phyloP scores from a whole-genome alignment of 495 filamentous ascomycete species.

The Letharia lupina region DNA sequence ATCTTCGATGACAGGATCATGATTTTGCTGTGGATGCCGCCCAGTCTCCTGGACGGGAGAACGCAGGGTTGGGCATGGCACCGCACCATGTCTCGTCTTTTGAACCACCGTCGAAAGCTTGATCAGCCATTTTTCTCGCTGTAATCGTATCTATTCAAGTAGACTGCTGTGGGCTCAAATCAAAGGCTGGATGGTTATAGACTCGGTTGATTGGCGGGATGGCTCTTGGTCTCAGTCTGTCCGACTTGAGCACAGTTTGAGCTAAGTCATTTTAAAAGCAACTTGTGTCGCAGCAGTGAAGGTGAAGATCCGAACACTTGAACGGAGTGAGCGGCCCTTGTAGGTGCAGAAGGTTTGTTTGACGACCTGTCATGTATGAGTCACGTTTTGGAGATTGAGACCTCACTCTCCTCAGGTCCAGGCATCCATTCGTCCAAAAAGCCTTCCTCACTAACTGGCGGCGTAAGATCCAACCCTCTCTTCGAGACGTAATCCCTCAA shows the following conservation, averaged over 20 bases:
- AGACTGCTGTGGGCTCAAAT: neutral
- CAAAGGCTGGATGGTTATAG: neutral
- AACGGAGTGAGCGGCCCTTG: neutral
- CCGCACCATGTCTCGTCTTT: too few relatives aligned
- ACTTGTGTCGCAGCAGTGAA: neutral
- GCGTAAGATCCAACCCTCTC: constrained; percentile 36
- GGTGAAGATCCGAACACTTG: neutral
- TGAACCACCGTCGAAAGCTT: too few relatives aligned
- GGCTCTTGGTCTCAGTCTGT: neutral
- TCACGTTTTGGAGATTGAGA: neutral
- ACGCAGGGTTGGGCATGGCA: too few relatives aligned
- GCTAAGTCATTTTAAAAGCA: neutral
- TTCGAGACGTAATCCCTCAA: constrained; percentile 40
- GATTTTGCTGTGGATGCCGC: too few relatives aligned
- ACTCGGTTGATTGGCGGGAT: neutral
- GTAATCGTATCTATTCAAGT: neutral
- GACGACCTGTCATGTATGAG: neutral
- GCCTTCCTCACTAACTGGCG: constrained; percentile 42
- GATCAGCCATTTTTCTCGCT: neutral
- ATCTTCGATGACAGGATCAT: too few relatives aligned
- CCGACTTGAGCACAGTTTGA: neutral
- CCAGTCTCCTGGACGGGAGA: too few relatives aligned
- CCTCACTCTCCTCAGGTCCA: neutral
- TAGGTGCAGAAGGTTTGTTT: neutral
- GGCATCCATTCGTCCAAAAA: constrained; percentile 35